Evolutionary conservation across 176 grass and related monocot genomes (phyloP).

Genomic region (Lolium rigidum): DNA sequence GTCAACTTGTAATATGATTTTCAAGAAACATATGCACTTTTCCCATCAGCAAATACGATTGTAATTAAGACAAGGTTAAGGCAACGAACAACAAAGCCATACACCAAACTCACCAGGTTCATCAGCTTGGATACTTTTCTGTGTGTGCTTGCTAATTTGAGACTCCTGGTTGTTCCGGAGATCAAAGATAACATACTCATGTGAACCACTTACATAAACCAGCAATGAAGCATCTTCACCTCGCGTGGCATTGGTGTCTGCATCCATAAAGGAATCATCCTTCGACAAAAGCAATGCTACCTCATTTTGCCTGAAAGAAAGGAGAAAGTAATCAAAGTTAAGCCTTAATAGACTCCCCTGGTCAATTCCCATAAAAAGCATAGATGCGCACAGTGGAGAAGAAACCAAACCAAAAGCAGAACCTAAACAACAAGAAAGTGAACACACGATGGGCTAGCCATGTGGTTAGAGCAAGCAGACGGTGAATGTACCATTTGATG

Average conservation of each 20-base stretch:
- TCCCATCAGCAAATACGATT: not conserved
- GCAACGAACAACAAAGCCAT: conserved; percentile 10
- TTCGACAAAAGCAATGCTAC: conserved; percentile 45
- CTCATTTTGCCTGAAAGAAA: conserved; percentile 61
- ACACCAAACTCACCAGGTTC: too few species aligned
- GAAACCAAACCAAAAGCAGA: too few species aligned
- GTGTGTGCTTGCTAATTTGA: conserved; percentile 37
- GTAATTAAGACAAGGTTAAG: not conserved
- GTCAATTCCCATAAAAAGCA: too few species aligned
- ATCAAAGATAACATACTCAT: too few species aligned
- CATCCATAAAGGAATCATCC: conserved; percentile 34
- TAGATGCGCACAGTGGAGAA: too few species aligned
- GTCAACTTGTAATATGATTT: not conserved
- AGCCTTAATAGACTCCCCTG: not conserved
- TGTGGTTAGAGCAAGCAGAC: too few species aligned
- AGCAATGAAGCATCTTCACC: conserved; percentile 35
- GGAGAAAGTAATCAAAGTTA: conserved; percentile 12
- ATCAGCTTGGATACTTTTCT: conserved; percentile 48
- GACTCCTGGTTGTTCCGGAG: too few species aligned
- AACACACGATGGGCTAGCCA: too few species aligned
- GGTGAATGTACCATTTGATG: too few species aligned
- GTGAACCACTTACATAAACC: too few species aligned
- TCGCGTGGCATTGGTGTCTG: conserved; percentile 27
- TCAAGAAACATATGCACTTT: not conserved
- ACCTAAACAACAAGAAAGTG: too few species aligned